These are phyloP conservation scores for Sporobolomyces pararoseus DNA, from an alignment of 768 basidiomycete genomes.

Conservation along the genomic window DNA sequence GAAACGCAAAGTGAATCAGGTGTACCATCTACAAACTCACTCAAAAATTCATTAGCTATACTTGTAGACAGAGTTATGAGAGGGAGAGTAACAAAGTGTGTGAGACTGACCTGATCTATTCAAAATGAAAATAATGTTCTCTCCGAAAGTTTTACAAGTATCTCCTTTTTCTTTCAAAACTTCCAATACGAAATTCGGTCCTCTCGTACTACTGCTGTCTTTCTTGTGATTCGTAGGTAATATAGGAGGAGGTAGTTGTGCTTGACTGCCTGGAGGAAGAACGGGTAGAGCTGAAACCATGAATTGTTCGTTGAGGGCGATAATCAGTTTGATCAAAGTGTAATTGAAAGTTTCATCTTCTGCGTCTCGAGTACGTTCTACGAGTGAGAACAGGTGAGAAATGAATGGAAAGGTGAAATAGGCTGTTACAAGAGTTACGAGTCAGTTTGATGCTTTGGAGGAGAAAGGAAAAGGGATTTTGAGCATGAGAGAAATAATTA, in stretches of 20 bases:
- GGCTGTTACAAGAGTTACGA: conserved; percentile 54
- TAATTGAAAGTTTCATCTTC: conserved; percentile 93
- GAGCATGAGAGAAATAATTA: conserved; percentile 50
- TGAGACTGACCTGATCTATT: conserved; percentile 84
- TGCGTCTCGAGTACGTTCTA: conserved; percentile 83
- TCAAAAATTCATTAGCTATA: conserved; percentile 7
- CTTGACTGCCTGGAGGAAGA: conserved; percentile 23
- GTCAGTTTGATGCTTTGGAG: too few species aligned
- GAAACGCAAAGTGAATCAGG: conserved; percentile 93
- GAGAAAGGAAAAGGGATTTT: too few species aligned
- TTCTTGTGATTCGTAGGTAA: conserved; percentile 25
- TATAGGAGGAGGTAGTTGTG: conserved; percentile 30
- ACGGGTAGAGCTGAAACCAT: conserved; percentile 61
- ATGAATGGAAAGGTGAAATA: conserved; percentile 80
- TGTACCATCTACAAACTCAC: conserved; percentile 60
- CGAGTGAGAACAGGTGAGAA: conserved; percentile 82
- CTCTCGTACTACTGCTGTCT: conserved; percentile 30
- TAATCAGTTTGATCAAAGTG: conserved; percentile 86
- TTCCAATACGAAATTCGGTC: conserved; percentile 69
- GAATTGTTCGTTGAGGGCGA: conserved; percentile 94
- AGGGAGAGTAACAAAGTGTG: neutral
- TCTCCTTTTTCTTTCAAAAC: conserved; percentile 79
- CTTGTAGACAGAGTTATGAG: neutral
- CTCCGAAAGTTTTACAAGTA: conserved; percentile 90
- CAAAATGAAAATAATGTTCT: conserved; percentile 98